Evolutionary conservation across 345 rosid species (phyloP).

Genomic region (Sisymbrium irio): DNA sequence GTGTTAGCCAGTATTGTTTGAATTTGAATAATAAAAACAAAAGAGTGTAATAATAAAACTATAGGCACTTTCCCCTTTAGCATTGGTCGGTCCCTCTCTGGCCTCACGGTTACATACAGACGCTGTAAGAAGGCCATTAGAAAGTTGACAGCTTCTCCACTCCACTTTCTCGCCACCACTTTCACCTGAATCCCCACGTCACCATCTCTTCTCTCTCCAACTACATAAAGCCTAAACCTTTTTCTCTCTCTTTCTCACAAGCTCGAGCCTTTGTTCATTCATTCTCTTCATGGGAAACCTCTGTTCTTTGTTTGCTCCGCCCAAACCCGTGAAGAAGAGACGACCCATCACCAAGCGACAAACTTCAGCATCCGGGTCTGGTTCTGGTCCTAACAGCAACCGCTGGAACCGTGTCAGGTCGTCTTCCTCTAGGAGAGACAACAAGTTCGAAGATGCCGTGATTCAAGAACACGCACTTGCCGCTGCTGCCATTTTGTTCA

Average conservation of each 20-base stretch:
- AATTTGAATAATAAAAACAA: not conserved
- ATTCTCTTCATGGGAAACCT: constrained; percentile 54
- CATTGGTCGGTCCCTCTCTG: not conserved
- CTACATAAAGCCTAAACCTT: constrained; percentile 24
- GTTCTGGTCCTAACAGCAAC: constrained; percentile 31
- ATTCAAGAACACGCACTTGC: constrained; percentile 75
- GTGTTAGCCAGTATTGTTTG: not conserved
- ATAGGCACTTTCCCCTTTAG: not conserved
- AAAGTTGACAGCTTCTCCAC: constrained; percentile 29
- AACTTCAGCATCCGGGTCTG: constrained; percentile 27
- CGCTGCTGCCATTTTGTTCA: constrained; percentile 67
- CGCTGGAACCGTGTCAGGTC: constrained; percentile 68
- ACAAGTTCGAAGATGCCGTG: constrained; percentile 54
- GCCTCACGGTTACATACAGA: constrained; percentile 15
- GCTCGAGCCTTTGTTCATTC: not conserved
- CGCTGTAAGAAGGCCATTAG: constrained; percentile 14
- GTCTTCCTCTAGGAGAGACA: constrained; percentile 52
- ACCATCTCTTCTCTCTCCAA: constrained; percentile 10
- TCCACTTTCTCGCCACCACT: constrained; percentile 33
- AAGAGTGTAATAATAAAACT: not conserved
- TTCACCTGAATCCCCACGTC: constrained; percentile 29
- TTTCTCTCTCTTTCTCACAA: constrained; percentile 3
- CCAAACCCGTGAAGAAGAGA: constrained; percentile 44
- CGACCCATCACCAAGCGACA: constrained; percentile 42
- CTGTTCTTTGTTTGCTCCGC: constrained; percentile 55